These are phyloP conservation scores for Phylloboletellus chloephorus DNA, from an alignment of 1,284 basidiomycete genomes.

Conservation along the genomic window DNA sequence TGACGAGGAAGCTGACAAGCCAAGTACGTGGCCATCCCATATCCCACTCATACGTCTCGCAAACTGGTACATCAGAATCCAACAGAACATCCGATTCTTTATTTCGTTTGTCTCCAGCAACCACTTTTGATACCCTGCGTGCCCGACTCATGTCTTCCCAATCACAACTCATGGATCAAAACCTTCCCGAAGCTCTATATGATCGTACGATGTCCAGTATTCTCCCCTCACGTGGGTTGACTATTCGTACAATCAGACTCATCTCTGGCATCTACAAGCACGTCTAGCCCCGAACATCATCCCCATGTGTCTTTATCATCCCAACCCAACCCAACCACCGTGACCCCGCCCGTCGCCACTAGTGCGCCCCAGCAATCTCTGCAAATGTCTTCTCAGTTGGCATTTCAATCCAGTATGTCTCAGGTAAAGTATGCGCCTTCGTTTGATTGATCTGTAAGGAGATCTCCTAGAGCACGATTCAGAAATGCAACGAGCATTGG, in stretches of 20 bases:
- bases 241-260: slow-evolving; percentile 9
- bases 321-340: slow-evolving; percentile 10
- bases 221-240: slow-evolving; percentile 1
- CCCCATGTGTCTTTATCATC: slow-evolving; percentile 7
- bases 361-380: slow-evolving; percentile 56
- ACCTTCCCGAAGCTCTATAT: slow-evolving; percentile 27
- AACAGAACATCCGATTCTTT: slow-evolving; percentile 34
- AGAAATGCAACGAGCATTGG: slow-evolving; percentile 66
- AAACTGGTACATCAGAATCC: slow-evolving; percentile 25
- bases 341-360: slow-evolving; percentile 33
- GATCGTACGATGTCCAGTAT: slow-evolving; percentile 28
- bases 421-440: background rate
- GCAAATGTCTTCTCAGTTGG: slow-evolving; percentile 51
- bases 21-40: slow-evolving; percentile 40
- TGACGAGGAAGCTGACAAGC: slow-evolving; percentile 60
- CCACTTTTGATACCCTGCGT: slow-evolving; percentile 46
- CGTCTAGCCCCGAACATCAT: slow-evolving; percentile 8
- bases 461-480: slow-evolving; percentile 69
- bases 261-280: slow-evolving; percentile 15
- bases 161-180: slow-evolving; percentile 34
- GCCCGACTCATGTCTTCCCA: slow-evolving; percentile 42
- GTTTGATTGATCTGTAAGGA: slow-evolving; percentile 27
- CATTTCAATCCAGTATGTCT: slow-evolving; percentile 54
- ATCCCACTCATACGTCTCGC: slow-evolving; percentile 3
- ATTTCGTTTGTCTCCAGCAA: slow-evolving; percentile 39